These are phyloP conservation scores for Chalara sp. DNA, from an alignment of 2,329 filamentous ascomycete genomes.

Conservation along the genomic window DNA sequence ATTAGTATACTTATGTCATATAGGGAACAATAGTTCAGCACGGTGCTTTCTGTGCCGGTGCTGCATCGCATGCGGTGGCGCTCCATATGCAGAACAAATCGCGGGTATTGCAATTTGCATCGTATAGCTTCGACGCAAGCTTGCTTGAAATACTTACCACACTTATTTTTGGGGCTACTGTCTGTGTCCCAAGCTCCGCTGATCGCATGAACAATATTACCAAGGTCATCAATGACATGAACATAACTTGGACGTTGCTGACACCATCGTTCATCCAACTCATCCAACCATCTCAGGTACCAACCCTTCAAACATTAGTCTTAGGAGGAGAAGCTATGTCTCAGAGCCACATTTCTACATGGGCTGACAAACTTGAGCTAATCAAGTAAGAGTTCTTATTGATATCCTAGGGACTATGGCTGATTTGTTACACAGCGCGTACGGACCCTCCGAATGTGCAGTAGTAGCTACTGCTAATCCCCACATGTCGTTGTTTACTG, in stretches of 20 bases:
- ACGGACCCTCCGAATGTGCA: background rate
- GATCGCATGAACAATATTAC: background rate
- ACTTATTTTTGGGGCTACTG: background rate
- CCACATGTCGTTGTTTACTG: background rate
- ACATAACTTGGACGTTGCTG: background rate
- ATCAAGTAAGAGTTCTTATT: background rate
- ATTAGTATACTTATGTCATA: too few species aligned
- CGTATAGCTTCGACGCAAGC: background rate
- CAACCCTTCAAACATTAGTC: background rate
- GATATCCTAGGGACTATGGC: too few species aligned
- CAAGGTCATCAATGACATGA: background rate
- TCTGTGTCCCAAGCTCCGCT: background rate
- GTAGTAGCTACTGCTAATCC: background rate
- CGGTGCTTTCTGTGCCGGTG: too few species aligned
- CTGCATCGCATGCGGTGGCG: too few species aligned
- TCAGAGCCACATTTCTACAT: background rate
- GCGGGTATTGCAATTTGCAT: background rate
- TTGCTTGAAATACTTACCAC: background rate
- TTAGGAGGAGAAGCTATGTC: background rate
- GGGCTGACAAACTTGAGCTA: background rate
- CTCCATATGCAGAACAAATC: too few species aligned
- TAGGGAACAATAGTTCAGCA: too few species aligned
- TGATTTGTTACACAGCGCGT: background rate
- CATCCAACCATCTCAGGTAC: slow-evolving; percentile 33
- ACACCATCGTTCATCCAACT: slow-evolving; percentile 1